Evolutionary conservation across 768 basidiomycete genomes (phyloP).

Genomic region (Neoboletus brunneissimus): DNA sequence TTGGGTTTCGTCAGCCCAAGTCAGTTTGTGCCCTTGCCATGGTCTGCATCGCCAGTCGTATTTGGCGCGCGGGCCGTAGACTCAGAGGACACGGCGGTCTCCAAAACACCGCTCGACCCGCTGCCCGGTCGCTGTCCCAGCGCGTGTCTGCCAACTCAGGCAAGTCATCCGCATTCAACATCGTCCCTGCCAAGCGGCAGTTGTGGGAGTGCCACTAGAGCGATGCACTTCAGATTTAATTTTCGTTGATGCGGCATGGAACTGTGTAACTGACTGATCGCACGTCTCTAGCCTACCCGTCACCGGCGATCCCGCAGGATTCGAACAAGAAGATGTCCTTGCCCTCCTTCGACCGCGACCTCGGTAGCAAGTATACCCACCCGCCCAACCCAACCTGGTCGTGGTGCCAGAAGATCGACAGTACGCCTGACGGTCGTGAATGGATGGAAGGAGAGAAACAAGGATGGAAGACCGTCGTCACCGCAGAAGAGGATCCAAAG

Average conservation of each 20-base stretch:
- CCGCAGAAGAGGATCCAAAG: constrained; percentile 27
- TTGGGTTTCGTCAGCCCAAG: not conserved
- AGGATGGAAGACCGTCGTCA: constrained; percentile 34
- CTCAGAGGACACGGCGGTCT: not conserved
- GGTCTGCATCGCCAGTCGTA: not conserved
- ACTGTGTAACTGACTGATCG: not conserved
- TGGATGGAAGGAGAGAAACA: constrained; percentile 35
- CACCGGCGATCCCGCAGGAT: not conserved
- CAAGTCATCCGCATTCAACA: not conserved
- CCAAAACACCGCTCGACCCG: not conserved
- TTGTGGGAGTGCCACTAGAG: not conserved
- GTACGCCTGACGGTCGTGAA: constrained; percentile 22
- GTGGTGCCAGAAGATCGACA: constrained; percentile 26
- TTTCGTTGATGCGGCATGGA: not conserved
- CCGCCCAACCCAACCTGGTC: constrained; percentile 33
- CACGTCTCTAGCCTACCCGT: not conserved
- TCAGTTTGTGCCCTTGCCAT: not conserved
- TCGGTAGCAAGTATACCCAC: constrained; percentile 23
- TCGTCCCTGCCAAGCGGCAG: not conserved
- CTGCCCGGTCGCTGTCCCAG: not conserved
- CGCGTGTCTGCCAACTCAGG: not conserved
- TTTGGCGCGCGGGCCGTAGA: not conserved
- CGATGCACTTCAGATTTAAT: not conserved
- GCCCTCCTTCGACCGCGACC: constrained; percentile 19
- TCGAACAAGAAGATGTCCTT: constrained; percentile 17